Evolutionary conservation across 2,329 filamentous ascomycete genomes (phyloP).

Genomic region (Pyrenochaeta sp.): DNA sequence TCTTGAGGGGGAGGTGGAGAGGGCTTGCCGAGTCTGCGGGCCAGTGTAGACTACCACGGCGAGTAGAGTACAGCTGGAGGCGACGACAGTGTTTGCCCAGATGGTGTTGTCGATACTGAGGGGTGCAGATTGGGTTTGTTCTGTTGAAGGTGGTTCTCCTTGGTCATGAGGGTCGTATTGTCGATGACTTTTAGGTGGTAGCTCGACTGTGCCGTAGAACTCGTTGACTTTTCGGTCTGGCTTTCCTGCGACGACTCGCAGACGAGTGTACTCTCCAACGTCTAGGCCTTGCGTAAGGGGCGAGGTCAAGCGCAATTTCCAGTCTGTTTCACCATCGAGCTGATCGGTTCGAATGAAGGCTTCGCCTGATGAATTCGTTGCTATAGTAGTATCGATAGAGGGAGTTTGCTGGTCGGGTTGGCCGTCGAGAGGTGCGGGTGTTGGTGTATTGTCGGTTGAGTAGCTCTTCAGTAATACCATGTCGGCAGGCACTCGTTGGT

Average conservation of each 20-base stretch:
- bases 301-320: conserved; percentile 92
- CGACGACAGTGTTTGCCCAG: conserved; percentile 97
- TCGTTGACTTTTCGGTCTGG: conserved; percentile 95
- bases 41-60: conserved; percentile 95
- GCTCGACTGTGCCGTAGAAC: conserved; percentile 86
- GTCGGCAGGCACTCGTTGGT: conserved; percentile 92
- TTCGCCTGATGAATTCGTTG: conserved; percentile 69
- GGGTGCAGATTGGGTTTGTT: conserved; percentile 66
- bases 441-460: conserved; percentile 48
- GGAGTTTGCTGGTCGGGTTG: no score
- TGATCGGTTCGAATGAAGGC: conserved; percentile 98
- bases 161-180: conserved; percentile 54
- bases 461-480: conserved; percentile 90
- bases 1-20: conserved; percentile 89
- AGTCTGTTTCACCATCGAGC: conserved; percentile 96
- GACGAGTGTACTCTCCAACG: conserved; percentile 70
- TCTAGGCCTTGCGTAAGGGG: conserved; percentile 82
- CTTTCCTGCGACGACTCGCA: conserved; percentile 81
- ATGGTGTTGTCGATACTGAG: conserved; percentile 96
- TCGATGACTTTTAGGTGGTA: conserved; percentile 64
- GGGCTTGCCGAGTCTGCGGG: conserved; percentile 87
- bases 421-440: no score
- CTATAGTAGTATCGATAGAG: conserved; percentile 23
- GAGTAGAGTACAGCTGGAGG: conserved; percentile 86
- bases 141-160: conserved; percentile 23